A percentile compares a stretch with the other conserved stretches of the same genome.
Evolutionary conservation across 1,139 yeast species (phyloP).

Genomic region (Pichia sp.): DNA sequence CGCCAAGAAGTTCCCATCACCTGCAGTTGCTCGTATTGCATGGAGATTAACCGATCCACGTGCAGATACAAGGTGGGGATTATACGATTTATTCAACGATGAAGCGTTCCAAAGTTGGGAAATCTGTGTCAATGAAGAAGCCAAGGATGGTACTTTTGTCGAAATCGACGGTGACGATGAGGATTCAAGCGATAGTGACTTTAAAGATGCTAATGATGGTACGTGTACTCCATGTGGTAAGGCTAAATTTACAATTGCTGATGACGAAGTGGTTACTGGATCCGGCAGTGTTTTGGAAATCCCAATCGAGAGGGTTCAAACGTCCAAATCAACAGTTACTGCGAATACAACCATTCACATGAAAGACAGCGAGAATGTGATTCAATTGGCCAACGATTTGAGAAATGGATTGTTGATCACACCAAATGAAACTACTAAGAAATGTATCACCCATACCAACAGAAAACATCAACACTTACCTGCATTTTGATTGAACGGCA

Average conservation of each 20-base stretch:
- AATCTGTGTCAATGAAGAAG: slow-evolving; percentile 60
- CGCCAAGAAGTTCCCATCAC: slow-evolving; percentile 60
- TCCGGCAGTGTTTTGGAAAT: slow-evolving; percentile 13
- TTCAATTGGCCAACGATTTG: slow-evolving; percentile 14
- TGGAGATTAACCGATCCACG: slow-evolving; percentile 77
- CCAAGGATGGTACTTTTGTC: slow-evolving; percentile 21
- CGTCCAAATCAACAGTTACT: slow-evolving; percentile 13
- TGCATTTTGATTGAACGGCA: slow-evolving; percentile 4
- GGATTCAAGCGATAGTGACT: not conserved
- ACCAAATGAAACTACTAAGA: slow-evolving; percentile 26
- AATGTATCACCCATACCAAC: slow-evolving; percentile 21
- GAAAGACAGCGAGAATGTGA: slow-evolving; percentile 7
- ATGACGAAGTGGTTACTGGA: not conserved
- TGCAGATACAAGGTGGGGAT: slow-evolving; percentile 50
- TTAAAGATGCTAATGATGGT: not conserved
- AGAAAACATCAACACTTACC: slow-evolving; percentile 29
- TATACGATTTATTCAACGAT: slow-evolving; percentile 55
- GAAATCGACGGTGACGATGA: slow-evolving; percentile 13
- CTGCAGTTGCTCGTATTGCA: slow-evolving; percentile 69
- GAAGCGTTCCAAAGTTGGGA: slow-evolving; percentile 65
- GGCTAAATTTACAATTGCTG: not conserved
- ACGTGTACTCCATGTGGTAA: not conserved
- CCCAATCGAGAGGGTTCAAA: slow-evolving; percentile 17
- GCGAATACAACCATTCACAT: slow-evolving; percentile 12
- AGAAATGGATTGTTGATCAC: slow-evolving; percentile 20